Evolutionary conservation across 257 asterid species (phyloP).

Genomic region (Solanum chiquidenum): DNA sequence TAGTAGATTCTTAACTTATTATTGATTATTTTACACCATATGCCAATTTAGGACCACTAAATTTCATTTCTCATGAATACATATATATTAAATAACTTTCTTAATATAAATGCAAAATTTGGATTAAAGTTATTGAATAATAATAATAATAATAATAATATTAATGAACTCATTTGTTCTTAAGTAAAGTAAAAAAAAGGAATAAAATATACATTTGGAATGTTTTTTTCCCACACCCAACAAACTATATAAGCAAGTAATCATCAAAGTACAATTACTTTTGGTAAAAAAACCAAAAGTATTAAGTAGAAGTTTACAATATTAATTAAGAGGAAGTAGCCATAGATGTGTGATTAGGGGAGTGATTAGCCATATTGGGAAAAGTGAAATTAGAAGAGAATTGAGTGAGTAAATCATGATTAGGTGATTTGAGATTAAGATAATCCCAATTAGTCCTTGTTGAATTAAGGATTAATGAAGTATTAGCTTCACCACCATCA

Average conservation of each 20-base stretch:
- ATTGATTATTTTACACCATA: not conserved
- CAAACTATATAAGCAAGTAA: not conserved
- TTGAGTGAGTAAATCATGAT: not conserved
- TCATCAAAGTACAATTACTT: not conserved
- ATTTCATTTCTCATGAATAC: not conserved
- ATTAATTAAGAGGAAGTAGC: not conserved
- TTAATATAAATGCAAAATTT: not conserved
- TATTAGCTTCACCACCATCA: conserved; percentile 15
- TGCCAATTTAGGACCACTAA: not conserved
- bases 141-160: not conserved
- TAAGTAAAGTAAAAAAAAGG: not conserved
- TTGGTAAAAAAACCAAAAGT: not conserved
- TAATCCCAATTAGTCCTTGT: not conserved
- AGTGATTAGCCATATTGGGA: not conserved
- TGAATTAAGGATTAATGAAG: not conserved
- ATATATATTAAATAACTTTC: not conserved
- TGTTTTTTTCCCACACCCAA: not conserved
- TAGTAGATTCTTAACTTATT: not conserved
- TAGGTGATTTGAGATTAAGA: not conserved
- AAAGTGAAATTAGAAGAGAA: not conserved
- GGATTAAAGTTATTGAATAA: not conserved
- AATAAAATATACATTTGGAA: not conserved
- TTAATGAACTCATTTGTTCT: not conserved
- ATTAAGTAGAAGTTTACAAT: not conserved
- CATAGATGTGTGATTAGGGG: not conserved